A percentile compares a stretch with the other conserved stretches of the same genome.
Conservation (phyloP, 306 rosid species). For the Sesbania bispinosa region DNA sequence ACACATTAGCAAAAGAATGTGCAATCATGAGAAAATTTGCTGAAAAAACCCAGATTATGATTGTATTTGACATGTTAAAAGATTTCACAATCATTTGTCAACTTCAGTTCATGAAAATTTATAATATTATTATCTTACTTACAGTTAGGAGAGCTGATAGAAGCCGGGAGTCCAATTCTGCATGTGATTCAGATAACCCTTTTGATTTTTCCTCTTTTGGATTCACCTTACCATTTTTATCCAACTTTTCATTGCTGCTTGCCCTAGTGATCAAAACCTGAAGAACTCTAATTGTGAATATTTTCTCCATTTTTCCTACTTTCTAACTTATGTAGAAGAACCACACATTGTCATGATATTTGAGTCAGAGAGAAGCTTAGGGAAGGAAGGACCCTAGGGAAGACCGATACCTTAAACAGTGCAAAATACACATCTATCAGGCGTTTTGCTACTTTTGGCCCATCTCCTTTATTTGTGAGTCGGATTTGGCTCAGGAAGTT, state of each 20-base stretch:
- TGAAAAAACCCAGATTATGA: neutral
- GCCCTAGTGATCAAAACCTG: constrained; percentile 78
- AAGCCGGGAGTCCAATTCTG: constrained; percentile 88
- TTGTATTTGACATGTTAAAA: neutral
- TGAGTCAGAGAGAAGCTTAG: neutral
- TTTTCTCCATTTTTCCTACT: neutral
- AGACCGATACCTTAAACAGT: constrained; percentile 77
- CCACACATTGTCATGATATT: neutral
- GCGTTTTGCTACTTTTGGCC: constrained; percentile 93
- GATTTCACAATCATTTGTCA: neutral
- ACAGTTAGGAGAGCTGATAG: constrained; percentile 83
- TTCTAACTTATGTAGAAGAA: neutral
- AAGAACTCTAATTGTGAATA: constrained; percentile 20
- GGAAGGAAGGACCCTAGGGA: neutral
- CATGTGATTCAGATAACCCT: constrained; percentile 44
- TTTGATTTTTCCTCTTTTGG: constrained; percentile 35
- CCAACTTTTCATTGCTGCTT: constrained; percentile 39
- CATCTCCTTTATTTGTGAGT: constrained; percentile 73
- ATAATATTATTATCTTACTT: constrained; percentile 13
- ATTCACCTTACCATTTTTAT: constrained; percentile 44
- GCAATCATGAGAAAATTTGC: neutral
- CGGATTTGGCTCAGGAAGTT: constrained; percentile 92
- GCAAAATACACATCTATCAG: constrained; percentile 87
- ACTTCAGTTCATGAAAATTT: neutral
- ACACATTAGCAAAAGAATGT: neutral